Evolutionary conservation across 805 yeast species (phyloP), one percentile per base, ranked within the genome.

Genomic region (Hagleromyces aurorensis): DNA sequence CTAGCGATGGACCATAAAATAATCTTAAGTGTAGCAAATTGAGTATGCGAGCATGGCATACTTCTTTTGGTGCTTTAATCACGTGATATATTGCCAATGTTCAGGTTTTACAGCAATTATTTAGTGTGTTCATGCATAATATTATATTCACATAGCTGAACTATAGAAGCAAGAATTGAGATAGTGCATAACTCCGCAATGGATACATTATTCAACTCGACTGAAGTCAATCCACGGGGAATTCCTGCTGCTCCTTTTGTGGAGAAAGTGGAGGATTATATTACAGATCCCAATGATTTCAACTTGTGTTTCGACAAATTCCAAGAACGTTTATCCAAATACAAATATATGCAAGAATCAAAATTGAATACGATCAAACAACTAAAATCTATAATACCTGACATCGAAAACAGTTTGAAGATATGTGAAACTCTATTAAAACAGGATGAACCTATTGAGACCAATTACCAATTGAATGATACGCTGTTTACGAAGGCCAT

Each of bases 231-330:
- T 50, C 91, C 96, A 7, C 70, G 97, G 41, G 98, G 98, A 3
- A 91, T 91, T 34, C 98, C 98, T 5, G 81, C 83, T 50, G 98
- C 98, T 1, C 95, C 93, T 22, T 91, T 91, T 56, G 75, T 91
- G 30, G 93, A 81, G 39, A 73, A 75, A 33, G 91, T 87, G 7
- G 91, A 76, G 33, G 78, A 74, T 28, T 72, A 76, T 43, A 70
- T 86, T 39, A 79, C 75, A 48, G 66, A 69, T 43, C 67, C 76
- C 3, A 77, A 69, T 25, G 89, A 84, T 46, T 84, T 80, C 34
- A 84, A 79, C 28, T 53, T 69, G 23, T 67, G 80, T 19, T 71
- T 89, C 62, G 65, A 68, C 27, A 70, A 80, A 44, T 78, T 87
- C 54, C 96, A 89, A 59, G 91, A 84, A 48, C 69, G 94, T 54